phyloP scores from a whole-genome alignment of 768 basidiomycete genomes.

The Podaxis rugospora region DNA sequence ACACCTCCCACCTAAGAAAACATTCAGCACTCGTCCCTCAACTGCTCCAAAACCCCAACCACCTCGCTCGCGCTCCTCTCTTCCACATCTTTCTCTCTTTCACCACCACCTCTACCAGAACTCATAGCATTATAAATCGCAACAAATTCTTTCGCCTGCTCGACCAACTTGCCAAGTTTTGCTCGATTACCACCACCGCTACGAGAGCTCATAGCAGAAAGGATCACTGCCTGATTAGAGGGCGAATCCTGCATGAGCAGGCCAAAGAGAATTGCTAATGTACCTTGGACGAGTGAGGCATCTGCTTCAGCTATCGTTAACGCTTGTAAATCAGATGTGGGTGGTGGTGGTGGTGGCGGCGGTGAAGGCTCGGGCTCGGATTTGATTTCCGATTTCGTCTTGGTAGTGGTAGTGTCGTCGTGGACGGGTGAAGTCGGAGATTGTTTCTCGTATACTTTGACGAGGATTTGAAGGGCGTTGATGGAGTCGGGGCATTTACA shows the following conservation, averaged over 20 bases:
- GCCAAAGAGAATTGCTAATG: conserved; percentile 72
- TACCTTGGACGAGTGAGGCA: conserved; percentile 59
- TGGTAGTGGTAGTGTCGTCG: background rate
- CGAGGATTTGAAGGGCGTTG: conserved; percentile 48
- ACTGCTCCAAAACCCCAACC: conserved; percentile 46
- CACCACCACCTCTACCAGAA: conserved; percentile 5
- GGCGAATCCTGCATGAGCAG: conserved; percentile 39
- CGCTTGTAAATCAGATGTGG: background rate
- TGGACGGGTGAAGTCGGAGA: conserved; percentile 15
- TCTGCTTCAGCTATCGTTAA: conserved; percentile 28
- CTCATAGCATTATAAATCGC: conserved; percentile 36
- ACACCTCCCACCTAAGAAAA: background rate
- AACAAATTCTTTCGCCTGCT: conserved; percentile 44
- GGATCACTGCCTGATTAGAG: conserved; percentile 31
- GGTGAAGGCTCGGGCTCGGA: conserved; percentile 12
- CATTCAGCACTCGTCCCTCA: conserved; percentile 23
- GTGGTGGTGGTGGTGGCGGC: conserved; percentile 12
- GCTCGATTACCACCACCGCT: conserved; percentile 14
- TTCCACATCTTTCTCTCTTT: conserved; percentile 30
- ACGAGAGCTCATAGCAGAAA: conserved; percentile 20
- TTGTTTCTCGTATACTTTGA: conserved; percentile 42
- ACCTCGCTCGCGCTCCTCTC: conserved; percentile 42
- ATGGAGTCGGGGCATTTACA: conserved; percentile 49
- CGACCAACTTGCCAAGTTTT: conserved; percentile 31
- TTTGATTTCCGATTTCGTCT: conserved; percentile 14